These are phyloP conservation scores for Quercus aquifolioides DNA, from an alignment of 306 rosid species.

Conservation along the genomic window DNA sequence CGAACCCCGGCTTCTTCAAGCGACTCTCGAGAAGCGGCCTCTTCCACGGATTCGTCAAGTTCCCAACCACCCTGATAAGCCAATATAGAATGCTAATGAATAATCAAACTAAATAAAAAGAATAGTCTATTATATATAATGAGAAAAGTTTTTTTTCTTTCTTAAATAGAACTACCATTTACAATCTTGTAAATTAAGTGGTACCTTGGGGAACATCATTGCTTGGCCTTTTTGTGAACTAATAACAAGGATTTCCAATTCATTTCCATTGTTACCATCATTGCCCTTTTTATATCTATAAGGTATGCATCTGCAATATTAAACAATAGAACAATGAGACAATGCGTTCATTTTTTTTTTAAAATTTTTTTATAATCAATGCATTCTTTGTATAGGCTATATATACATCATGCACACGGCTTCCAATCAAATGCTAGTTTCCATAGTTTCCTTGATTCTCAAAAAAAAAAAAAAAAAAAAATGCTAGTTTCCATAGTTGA, in stretches of 20 bases:
- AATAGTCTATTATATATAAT: neutral
- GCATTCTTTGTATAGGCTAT: too few relatives aligned
- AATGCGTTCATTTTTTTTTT: neutral
- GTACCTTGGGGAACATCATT: conserved; percentile 88
- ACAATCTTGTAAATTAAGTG: neutral
- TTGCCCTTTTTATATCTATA: conserved; percentile 61
- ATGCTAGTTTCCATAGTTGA: too few relatives aligned
- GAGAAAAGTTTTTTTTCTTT: neutral
- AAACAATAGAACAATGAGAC: neutral
- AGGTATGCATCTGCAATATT: conserved; percentile 82
- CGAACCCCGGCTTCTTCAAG: conserved; percentile 93
- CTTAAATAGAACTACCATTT: neutral
- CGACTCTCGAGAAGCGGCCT: conserved; percentile 90
- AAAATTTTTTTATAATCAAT: too few relatives aligned
- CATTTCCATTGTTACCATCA: conserved; percentile 39
- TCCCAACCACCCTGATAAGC: conserved; percentile 90
- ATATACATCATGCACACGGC: too few relatives aligned
- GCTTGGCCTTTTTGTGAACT: conserved; percentile 87
- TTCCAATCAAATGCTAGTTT: too few relatives aligned
- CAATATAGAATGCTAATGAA: neutral
- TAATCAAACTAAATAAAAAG: neutral
- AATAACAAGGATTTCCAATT: conserved; percentile 74
- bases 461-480: too few relatives aligned
- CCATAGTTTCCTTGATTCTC: too few relatives aligned
- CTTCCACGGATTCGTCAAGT: conserved; percentile 87